phyloP scores from a whole-genome alignment of 352 stramenopile genomes.

The Phytopythium delawarense region DNA sequence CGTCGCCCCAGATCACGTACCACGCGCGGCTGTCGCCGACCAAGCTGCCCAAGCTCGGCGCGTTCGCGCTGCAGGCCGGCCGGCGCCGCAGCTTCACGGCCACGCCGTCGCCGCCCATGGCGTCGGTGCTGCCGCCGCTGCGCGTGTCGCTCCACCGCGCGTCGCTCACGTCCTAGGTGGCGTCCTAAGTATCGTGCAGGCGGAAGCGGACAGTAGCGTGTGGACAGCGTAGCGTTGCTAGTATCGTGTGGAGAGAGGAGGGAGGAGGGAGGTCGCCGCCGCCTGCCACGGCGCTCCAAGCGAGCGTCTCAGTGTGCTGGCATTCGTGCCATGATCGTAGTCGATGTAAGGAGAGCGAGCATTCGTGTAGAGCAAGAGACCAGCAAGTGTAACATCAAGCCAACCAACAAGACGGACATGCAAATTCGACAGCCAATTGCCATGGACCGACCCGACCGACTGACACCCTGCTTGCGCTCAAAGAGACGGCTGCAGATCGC shows the following conservation, averaged over 20 bases:
- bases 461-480: background rate
- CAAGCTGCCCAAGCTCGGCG: conserved; percentile 33
- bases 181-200: conserved; percentile 1
- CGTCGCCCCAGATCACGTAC: conserved; percentile 29
- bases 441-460: background rate
- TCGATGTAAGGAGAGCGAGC: background rate
- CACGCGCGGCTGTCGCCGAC: conserved; percentile 19
- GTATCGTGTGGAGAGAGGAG: background rate
- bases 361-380: conserved; percentile 2
- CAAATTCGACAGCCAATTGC: background rate
- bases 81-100: conserved; percentile 23
- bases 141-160: conserved; percentile 37
- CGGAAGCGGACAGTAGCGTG: conserved; percentile 1
- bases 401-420: background rate
- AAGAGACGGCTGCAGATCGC: background rate
- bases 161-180: conserved; percentile 23
- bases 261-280: background rate
- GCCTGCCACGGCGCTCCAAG: background rate
- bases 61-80: conserved; percentile 15
- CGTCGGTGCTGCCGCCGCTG: conserved; percentile 29
- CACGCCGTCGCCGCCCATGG: conserved; percentile 17
- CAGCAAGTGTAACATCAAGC: background rate
- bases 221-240: background rate
- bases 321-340: conserved; percentile 1
- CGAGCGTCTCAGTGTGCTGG: background rate